Evolutionary conservation across 2,329 filamentous ascomycete species (phyloP), one percentile per base, ranked within the genome.

Genomic region (Pseudogymnoascus sp.): DNA sequence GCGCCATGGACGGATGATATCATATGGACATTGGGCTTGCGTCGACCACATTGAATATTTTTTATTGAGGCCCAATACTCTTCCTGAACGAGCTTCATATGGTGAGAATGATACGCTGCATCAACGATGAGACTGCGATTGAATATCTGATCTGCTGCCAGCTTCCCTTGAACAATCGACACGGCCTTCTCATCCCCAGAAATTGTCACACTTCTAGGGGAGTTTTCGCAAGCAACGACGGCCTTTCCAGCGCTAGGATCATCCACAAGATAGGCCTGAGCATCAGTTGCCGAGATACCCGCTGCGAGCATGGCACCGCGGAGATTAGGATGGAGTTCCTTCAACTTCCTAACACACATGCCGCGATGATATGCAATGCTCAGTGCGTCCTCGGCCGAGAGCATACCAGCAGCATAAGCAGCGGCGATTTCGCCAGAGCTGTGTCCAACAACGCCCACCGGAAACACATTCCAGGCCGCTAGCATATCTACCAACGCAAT

Each of bases 281-380:
- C 23, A 4, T 5, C 72, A 50, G 23, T 67, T 68, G 17, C 71
- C 68, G 17, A 62, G n/a, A 23, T 35, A 35, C 69, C 83, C 1
- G 83, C 80, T 0, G 83, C 83, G 68, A 84, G 76, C 83, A 85
- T 86, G 11, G 77, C 73, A 0, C 83, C 83, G 9, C 71, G 71
- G 0, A 17, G 73, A 17, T 65, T 42, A 11, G n/a, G 50, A 17
- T 57, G 44, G 31, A 62, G 35, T 6, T 44, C 60, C 35, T 23
- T 63, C 17, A 62, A 47, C 23, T 71, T 66, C 78, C 76, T 68
- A 65, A 69, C 44, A 63, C 63, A 26, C 7, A 9, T 4, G 17
- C 73, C 68, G 50, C 75, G 63, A 63, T 70, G 67, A 68, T 83
- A 85, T 1, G 82, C 82, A 13, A 79, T 73, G 1, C 75, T 73